Base-by-base conservation (phyloP, 2,329 filamentous ascomycete species). In the Penicillium polonicum region DNA sequence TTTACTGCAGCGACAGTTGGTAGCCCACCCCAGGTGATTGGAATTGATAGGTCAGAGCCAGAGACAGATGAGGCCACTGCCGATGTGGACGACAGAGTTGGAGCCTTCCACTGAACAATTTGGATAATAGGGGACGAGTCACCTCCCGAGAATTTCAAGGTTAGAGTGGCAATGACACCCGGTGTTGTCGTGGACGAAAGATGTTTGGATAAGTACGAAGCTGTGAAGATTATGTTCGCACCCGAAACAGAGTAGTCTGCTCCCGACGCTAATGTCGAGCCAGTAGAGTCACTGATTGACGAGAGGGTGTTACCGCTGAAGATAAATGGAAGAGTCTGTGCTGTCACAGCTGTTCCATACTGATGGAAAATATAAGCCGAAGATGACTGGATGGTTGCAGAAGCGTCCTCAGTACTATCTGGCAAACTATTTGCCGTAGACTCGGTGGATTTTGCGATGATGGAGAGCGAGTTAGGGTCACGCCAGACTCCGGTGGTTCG, bases 281-380 rank as follows among this genome's bases (percentile, higher is more conserved):
- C 75, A 3, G 70, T 71, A 1, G 70, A 71, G 5, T 71, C 72
- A 23, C 67, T 75, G 53, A 83, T 73, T 1, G 74, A 75, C 6
- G 67, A 64, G 5, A 86, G 68, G 0, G 74, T 78, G 65, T 85
- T 86, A 5, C 81, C 82, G 60, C 86, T 84, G 53, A 85, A 76
- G 7, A 79, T 60, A 64, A 83, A 84, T 0, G 79, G 74, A 0
- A 85, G 71, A 0, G 70, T 77, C 51, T 79, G 72, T 31, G 77
- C 77, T 0, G 67, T 65, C 0, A 84, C 74, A 0, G 70, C 64
- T 1, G 75, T 75, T 23, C 82, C 81, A 7, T 75, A 74, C 60
- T 79, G 76, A 64, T 85, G 81, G 70, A 83, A 85, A 9, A 85
- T 71, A 61, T 80, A 84, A 0, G 84, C 84, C 0, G 80, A 83